A percentile compares a stretch with the other conserved stretches of the same genome.
Conservation (phyloP, 805 yeast species). For the Teunomyces lycoperdinae region DNA sequence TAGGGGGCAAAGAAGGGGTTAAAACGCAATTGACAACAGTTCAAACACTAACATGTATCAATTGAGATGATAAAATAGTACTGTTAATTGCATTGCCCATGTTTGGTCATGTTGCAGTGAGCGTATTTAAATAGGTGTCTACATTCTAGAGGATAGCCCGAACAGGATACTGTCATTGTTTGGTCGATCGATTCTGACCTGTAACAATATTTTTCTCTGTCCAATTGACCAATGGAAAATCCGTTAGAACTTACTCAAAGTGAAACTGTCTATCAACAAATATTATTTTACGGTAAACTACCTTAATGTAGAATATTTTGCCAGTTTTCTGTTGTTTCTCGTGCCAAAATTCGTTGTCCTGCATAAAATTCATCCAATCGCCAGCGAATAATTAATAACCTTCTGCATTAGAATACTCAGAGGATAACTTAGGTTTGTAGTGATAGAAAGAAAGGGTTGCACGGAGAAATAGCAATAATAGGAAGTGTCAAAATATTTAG, state of each 20-base stretch:
- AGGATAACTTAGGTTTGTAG: too few species aligned
- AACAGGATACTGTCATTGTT: background rate
- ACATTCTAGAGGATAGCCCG: background rate
- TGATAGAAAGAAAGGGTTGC: too few species aligned
- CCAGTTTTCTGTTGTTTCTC: background rate
- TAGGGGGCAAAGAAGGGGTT: background rate
- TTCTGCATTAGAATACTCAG: background rate
- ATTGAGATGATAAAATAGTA: background rate
- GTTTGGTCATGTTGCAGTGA: too few species aligned
- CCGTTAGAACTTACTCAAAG: background rate
- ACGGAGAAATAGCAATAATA: too few species aligned
- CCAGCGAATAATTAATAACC: background rate
- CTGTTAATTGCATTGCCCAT: too few species aligned
- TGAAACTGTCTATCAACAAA: background rate
- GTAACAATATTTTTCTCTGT: background rate
- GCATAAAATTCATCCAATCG: background rate
- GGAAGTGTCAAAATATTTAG: too few species aligned
- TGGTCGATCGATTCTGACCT: background rate
- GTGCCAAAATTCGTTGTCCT: conserved; percentile 1
- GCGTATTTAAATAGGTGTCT: background rate
- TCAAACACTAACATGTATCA: background rate
- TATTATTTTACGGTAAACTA: background rate
- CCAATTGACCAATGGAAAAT: background rate
- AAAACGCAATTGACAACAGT: background rate
- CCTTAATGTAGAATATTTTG: background rate